Evolutionary conservation across 345 rosid genomes (phyloP), one percentile per base, ranked within the genome.

Genomic region (Bruguiera parviflora): DNA sequence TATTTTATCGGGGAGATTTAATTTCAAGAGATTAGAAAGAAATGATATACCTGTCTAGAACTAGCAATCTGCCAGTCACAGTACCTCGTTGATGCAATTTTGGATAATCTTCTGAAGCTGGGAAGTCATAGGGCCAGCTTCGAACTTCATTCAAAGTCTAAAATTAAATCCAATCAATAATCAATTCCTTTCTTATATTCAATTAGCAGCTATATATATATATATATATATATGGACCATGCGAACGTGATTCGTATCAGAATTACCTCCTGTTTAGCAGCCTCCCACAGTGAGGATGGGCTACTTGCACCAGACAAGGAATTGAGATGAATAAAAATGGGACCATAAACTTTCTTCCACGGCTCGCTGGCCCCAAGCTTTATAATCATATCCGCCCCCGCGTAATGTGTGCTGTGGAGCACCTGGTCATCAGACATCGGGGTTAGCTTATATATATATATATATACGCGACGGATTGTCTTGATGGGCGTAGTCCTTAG

Each of bases 81-180:
- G 0, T 63, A 53, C 86, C 90, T 37, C 90, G 68, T 73, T 84
- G 71, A 58, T 6, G 58, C 37, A 84, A 76, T n/a, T 73, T 21
- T 68, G 69, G 81, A 68, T 71, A 86, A 64, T 84, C 90, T 25
- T 70, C 29, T 0, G 80, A 76, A 43, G 64, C 57, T 11, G 46
- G 9, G 52, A 80, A 80, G 22, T 70, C 66, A 18, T 80, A 80
- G 15, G 83, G 83, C 83, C 83, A 80, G 11, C 49, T 53, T 25
- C 25, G 31, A 24, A 55, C 74, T 61, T 80, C 75, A 3, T 37
- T 39, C 13, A 33, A 20, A 67, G 58, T 24, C 83, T 79, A 16
- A 39, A 37, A 8, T 1, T 8, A 27, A 55, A 55, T 27, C 59
- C 29, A 22, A 5, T 55, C 59, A 5, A 8, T 27, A 55, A n/a